Base-by-base conservation (phyloP, 345 rosid species). In the Salix purpurea region DNA sequence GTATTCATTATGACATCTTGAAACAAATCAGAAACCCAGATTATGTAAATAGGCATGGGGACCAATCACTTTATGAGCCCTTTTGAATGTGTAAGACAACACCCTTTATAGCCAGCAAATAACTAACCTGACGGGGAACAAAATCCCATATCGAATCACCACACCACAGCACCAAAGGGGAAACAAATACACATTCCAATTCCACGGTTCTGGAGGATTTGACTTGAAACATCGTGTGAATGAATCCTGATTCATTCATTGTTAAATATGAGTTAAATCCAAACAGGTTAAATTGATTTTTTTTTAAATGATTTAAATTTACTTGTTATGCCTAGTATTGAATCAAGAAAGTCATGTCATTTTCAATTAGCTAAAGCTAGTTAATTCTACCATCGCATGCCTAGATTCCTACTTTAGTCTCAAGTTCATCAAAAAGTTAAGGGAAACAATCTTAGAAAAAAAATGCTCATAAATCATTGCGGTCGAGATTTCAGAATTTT, bases 181-280 rank as follows among this genome's bases (percentile, higher is more conserved):
- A 83, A 96, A 96, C 73, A 96, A 77, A 75, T 92, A 96, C 34
- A 96, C 76, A 78, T 96, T 96, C 97, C 99, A 94, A 77, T 91
- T 96, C 99, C 99, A 94, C 36, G 93, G 97, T 74, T 96, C 99
- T 4, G 91, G 94, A 32, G 95, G 87, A 89, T 83, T 96, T 14
- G 97, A 94, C 88, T 96, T 96, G 82, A 96, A 96, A 82, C 99
- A 96, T 66, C 97, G 80, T 3, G 99, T 96, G 81, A 96, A 94
- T 0, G 98, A 79, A 68, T 96, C 99, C 98, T 96, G 84, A 24
- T 58, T 58, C 28, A n/a, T 58, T 58, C 64, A 58, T 1, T 58
- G 6, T 23, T 23, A 58, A 58, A 9, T 58, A 21, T 10, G 62
- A 58, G 28, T 58, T 58, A 8, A 58, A 58, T n/a, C 13, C 28